Conservation (phyloP, 805 yeast species). For the Yarrowia sp. region DNA sequence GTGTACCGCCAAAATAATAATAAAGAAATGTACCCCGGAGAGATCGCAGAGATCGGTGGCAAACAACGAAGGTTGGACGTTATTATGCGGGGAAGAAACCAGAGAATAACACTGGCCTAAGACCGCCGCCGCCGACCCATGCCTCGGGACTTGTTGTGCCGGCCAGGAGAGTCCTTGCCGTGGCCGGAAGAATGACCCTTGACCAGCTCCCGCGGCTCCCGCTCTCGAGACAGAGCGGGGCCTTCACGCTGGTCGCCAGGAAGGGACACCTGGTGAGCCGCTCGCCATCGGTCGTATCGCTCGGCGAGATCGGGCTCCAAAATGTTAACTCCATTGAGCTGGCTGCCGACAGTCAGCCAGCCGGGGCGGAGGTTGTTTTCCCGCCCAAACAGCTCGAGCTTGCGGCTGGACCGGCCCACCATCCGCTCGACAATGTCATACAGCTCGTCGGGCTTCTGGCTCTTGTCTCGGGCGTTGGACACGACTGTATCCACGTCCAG, state of each 20-base stretch:
- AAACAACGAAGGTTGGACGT: neutral
- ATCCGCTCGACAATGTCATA: slow-evolving; percentile 82
- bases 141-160: slow-evolving; percentile 3
- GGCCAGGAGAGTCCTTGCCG: neutral
- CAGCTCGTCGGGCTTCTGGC: slow-evolving; percentile 87
- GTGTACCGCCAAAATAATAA: too few relatives aligned
- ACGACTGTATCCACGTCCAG: slow-evolving; percentile 77
- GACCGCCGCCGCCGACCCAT: slow-evolving; percentile 10
- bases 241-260: slow-evolving; percentile 21
- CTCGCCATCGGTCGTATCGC: slow-evolving; percentile 24
- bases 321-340: slow-evolving; percentile 58
- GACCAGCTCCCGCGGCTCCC: neutral
- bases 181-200: neutral
- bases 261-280: neutral
- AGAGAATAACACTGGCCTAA: neutral
- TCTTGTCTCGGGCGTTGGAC: slow-evolving; percentile 81
- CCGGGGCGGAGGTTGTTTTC: slow-evolving; percentile 84
- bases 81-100: neutral
- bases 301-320: slow-evolving; percentile 43
- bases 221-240: neutral
- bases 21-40: too few relatives aligned
- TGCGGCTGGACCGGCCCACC: slow-evolving; percentile 73
- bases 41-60: too few relatives aligned
- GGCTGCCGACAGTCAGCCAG: slow-evolving; percentile 88
- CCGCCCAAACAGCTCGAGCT: slow-evolving; percentile 86